These are phyloP conservation scores for Colletotrichum navitas DNA, from an alignment of 2,329 filamentous ascomycete species.

Conservation along the genomic window DNA sequence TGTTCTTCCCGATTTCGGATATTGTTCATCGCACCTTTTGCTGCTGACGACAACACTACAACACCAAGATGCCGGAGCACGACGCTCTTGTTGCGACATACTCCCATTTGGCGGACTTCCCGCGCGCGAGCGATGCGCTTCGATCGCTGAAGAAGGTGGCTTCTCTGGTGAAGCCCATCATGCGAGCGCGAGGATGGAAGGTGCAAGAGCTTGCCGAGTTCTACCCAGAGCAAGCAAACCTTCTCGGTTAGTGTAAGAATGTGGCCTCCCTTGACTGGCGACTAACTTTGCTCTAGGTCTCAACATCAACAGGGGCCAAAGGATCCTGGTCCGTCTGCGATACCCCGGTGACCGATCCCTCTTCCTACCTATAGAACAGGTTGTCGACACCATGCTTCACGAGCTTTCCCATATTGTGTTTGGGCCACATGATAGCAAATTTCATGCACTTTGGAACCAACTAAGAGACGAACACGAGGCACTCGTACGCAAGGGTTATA, in stretches of 20 bases:
- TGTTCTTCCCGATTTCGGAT: neutral
- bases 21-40: neutral
- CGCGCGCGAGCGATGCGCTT: slow-evolving; percentile 63
- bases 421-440: slow-evolving; percentile 85
- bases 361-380: slow-evolving; percentile 83
- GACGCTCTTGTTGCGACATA: slow-evolving; percentile 62
- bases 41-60: neutral
- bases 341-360: slow-evolving; percentile 79
- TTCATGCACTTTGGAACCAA: slow-evolving; percentile 90
- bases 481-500: slow-evolving; percentile 84
- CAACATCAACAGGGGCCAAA: slow-evolving; percentile 81
- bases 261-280: no score
- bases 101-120: slow-evolving; percentile 62
- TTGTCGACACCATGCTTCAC: slow-evolving; percentile 93
- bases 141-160: slow-evolving; percentile 82
- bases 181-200: slow-evolving; percentile 86
- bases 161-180: slow-evolving; percentile 93
- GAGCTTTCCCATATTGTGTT: slow-evolving; percentile 91
- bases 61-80: slow-evolving; percentile 54
- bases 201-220: slow-evolving; percentile 88
- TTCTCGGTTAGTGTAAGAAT: slow-evolving; percentile 69
- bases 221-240: slow-evolving; percentile 78
- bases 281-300: slow-evolving; percentile 62
- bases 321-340: slow-evolving; percentile 86
- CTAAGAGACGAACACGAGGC: slow-evolving; percentile 87